Percentiles rank a stretch among this genome's conserved stretches.
phyloP scores from a whole-genome alignment of 129 eudicot species.

The Lonicera japonica region DNA sequence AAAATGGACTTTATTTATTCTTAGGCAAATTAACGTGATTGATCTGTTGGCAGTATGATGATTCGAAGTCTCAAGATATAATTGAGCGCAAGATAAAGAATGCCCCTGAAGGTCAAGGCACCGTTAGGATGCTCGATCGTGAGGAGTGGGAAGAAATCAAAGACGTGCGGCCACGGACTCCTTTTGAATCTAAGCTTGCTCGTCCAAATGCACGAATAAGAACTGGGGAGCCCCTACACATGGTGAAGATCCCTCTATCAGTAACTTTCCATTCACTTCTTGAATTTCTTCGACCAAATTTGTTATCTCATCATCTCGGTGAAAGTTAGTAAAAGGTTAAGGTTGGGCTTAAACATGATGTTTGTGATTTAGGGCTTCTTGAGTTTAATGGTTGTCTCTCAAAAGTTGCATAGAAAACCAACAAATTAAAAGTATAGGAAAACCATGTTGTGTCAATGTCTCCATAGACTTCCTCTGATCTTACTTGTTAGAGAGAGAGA shows the following conservation, averaged over 20 bases:
- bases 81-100: slow-evolving; percentile 71
- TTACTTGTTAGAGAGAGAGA: too few relatives aligned
- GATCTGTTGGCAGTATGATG: slow-evolving; percentile 52
- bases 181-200: slow-evolving; percentile 92
- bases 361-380: neutral
- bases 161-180: slow-evolving; percentile 90
- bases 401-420: neutral
- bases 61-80: slow-evolving; percentile 80
- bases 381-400: neutral
- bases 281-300: neutral
- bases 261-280: slow-evolving; percentile 1
- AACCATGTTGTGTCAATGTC: too few relatives aligned
- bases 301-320: neutral
- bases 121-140: slow-evolving; percentile 82
- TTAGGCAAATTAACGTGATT: neutral
- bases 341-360: neutral
- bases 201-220: slow-evolving; percentile 87
- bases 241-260: slow-evolving; percentile 38
- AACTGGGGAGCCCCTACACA: slow-evolving; percentile 71
- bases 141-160: slow-evolving; percentile 91
- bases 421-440: too few relatives aligned
- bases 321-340: neutral
- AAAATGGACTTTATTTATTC: slow-evolving; percentile 1
- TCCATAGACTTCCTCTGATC: too few relatives aligned
- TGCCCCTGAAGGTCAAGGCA: slow-evolving; percentile 89